phyloP scores from a whole-genome alignment of 1,139 yeast genomes.

The Saccharomycopsis phalli region DNA sequence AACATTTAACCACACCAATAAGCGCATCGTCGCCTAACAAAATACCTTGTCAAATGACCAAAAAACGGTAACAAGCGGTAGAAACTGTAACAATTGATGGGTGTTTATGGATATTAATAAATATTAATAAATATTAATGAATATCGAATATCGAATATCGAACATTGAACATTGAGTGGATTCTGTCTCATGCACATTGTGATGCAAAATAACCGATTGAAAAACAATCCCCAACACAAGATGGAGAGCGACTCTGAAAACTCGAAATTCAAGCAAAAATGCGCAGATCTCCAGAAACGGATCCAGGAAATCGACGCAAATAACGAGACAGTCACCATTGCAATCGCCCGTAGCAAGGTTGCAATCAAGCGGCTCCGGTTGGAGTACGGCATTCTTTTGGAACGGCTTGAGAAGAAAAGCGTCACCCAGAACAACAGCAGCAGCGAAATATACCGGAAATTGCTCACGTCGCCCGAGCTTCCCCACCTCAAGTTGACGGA shows the following conservation, averaged over 20 bases:
- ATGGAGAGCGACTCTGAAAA: conserved; percentile 18
- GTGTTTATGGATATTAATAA: no score
- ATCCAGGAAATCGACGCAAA: conserved; percentile 68
- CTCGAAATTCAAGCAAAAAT: conserved; percentile 18
- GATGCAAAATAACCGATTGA: no score
- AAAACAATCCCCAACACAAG: neutral
- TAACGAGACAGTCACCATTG: conserved; percentile 71
- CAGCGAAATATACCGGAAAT: conserved; percentile 16
- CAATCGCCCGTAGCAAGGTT: conserved; percentile 69
- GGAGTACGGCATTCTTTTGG: conserved; percentile 74
- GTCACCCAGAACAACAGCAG: conserved; percentile 21
- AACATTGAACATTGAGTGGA: no score
- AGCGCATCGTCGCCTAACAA: no score
- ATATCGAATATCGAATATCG: no score
- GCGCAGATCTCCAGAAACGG: conserved; percentile 55
- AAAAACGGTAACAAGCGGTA: no score
- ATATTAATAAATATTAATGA: no score
- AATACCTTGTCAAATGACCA: no score
- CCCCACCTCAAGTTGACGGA: conserved; percentile 14
- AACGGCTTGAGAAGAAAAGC: conserved; percentile 61
- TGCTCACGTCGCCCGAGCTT: conserved; percentile 28
- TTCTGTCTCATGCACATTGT: no score
- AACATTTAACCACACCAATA: no score
- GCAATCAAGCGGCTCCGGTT: conserved; percentile 72
- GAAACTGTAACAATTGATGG: no score